Base-by-base conservation (phyloP, 2,329 filamentous ascomycete species). In the Fusarium temperatum region DNA sequence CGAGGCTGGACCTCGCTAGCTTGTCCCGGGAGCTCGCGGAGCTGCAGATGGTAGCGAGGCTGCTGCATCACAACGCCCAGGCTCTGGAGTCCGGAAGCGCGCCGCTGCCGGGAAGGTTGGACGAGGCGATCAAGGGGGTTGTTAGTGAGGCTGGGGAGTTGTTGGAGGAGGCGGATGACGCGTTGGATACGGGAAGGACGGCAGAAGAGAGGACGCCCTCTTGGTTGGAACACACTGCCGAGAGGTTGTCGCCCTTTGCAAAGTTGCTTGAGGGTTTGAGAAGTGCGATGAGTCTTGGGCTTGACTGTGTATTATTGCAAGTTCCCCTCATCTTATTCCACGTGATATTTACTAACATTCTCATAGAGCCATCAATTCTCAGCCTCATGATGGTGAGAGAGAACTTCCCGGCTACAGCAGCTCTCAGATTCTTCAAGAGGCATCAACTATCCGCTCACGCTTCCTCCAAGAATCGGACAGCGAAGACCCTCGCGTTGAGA, bases 21-120 rank as follows among this genome's bases (percentile, higher is more conserved):
- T 79, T 36, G 51, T 77, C 74, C 24, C 78, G 77, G n/a, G 78
- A 79, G 72, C 74, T 80, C 15, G 72, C 77, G 8, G 76, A 78
- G 62, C 57, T 79, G 8, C 76, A 76, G 66, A 73, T 78, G 67
- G 74, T 72, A 14, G 67, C 77, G n/a, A 75, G 76, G 17, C 66
- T 78, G 35, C 73, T 79, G 42, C 64, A 69, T 53, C 75, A 77
- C 60, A 77, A 79, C 60, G 72, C 72, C 45, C 67, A 67, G 17
- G 58, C 73, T 9, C 60, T 74, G 9, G 78, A 77, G 20, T 41
- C 57, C 15, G 66, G 60, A 17, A 24, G 63, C 17, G 62, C 58
- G n/a, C 54, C 47, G 15, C 57, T 78, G 12, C 73, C 75, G 13
- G 18, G 28, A 13, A 59, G 63, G 24, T 28, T 78, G 42, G 58